Percentiles rank a stretch among this genome's conserved stretches.
phyloP scores from a whole-genome alignment of 495 filamentous ascomycete species.

The Usnea hakonensis region DNA sequence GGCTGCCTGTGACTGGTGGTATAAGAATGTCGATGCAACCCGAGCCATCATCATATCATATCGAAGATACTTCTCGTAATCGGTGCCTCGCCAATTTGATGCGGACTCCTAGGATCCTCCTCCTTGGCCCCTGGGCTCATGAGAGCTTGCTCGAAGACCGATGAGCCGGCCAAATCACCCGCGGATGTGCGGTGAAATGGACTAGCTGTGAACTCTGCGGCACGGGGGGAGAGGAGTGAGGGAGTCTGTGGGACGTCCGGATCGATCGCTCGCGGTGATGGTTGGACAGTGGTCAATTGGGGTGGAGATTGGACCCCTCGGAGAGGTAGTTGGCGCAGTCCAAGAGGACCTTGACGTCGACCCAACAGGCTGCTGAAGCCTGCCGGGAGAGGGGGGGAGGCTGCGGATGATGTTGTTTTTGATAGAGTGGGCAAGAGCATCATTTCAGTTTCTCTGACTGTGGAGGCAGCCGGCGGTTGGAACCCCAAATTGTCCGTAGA shows the following conservation, averaged over 20 bases:
- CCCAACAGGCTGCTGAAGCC: slow-evolving; percentile 24
- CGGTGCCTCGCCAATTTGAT: slow-evolving; percentile 37
- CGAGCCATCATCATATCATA: slow-evolving; percentile 27
- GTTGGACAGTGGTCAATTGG: slow-evolving; percentile 1
- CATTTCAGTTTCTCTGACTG: not conserved
- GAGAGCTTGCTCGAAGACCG: slow-evolving; percentile 29
- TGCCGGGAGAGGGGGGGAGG: slow-evolving; percentile 16
- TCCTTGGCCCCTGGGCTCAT: slow-evolving; percentile 25
- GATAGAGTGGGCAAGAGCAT: not conserved
- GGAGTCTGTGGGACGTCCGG: slow-evolving; percentile 32
- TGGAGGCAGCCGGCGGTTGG: not conserved
- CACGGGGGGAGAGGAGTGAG: slow-evolving; percentile 44
- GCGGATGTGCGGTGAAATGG: slow-evolving; percentile 31
- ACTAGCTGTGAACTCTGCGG: slow-evolving; percentile 40
- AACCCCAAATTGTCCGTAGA: not conserved
- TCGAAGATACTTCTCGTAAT: slow-evolving; percentile 50
- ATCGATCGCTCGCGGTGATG: slow-evolving; percentile 20
- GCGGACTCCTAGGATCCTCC: slow-evolving; percentile 44
- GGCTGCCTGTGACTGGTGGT: not conserved
- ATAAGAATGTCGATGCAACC: not conserved
- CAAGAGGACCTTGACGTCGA: slow-evolving; percentile 18
- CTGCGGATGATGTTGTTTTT: not conserved
- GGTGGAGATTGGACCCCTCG: slow-evolving; percentile 7
- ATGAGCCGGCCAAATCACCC: slow-evolving; percentile 32
- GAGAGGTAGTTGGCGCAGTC: slow-evolving; percentile 14